A percentile compares a stretch with the other conserved stretches of the same genome.
phyloP scores from a whole-genome alignment of 306 rosid genomes.

The barrel medic (Medicago truncatula) region MtrunA17r5.0-ANR NC_053049.1:9975001-9975500 shows the following conservation, averaged over 20 bases:
- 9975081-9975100: background rate
- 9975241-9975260: slow-evolving; percentile 51
- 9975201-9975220: slow-evolving; percentile 99
- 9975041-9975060: slow-evolving; percentile 25
- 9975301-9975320: slow-evolving; percentile 45
- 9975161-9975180: slow-evolving; percentile 98
- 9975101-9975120: slow-evolving; percentile 22
- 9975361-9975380: slow-evolving; percentile 77
- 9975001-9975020: background rate
- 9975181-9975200: slow-evolving; percentile 98
- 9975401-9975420: slow-evolving; percentile 45
- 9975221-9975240: slow-evolving; percentile 99
- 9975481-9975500: slow-evolving; percentile 61
- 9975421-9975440: slow-evolving; percentile 40
- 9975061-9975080: slow-evolving; percentile 25
- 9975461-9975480: slow-evolving; percentile 35
- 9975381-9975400: slow-evolving; percentile 89
- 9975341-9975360: slow-evolving; percentile 95
- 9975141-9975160: slow-evolving; percentile 92
- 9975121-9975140: slow-evolving; percentile 75
- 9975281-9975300: slow-evolving; percentile 32
- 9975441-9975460: slow-evolving; percentile 38
- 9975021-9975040: slow-evolving; percentile 19
- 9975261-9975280: slow-evolving; percentile 46
- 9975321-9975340: slow-evolving; percentile 78